These are phyloP conservation scores for Massariosphaeria phaeospora DNA, from an alignment of 495 filamentous ascomycete genomes.

Conservation along the genomic window DNA sequence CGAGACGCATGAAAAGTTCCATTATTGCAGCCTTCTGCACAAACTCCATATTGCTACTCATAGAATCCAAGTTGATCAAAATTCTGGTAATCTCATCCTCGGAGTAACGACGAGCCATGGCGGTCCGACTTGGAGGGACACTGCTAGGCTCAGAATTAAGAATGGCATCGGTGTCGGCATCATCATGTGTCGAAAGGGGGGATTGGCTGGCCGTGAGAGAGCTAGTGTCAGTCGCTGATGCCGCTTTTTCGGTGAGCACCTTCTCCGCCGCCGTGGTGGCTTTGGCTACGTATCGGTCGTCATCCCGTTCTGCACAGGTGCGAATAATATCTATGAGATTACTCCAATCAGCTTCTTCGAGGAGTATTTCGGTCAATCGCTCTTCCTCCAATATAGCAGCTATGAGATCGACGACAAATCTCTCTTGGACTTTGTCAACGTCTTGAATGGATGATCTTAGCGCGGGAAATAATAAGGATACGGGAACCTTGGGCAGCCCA, in stretches of 20 bases:
- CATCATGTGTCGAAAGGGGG: background rate
- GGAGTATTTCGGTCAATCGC: slow-evolving; percentile 13
- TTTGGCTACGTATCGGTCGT: background rate
- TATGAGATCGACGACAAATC: slow-evolving; percentile 23
- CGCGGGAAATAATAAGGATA: slow-evolving; percentile 27
- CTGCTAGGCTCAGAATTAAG: background rate
- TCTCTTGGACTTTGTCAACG: slow-evolving; percentile 13
- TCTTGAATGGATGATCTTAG: slow-evolving; percentile 17
- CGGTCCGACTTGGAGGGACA: background rate
- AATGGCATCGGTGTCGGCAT: background rate
- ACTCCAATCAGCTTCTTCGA: slow-evolving; percentile 32
- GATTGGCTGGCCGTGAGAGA: background rate
- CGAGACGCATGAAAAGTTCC: slow-evolving; percentile 61
- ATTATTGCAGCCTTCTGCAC: slow-evolving; percentile 60
- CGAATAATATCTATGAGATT: slow-evolving; percentile 26
- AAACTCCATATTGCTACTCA: slow-evolving; percentile 36
- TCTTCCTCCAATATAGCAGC: slow-evolving; percentile 16
- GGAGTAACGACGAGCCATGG: background rate
- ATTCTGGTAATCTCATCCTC: slow-evolving; percentile 13
- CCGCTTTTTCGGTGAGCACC: background rate
- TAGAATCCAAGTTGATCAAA: slow-evolving; percentile 33
- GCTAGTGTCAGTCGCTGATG: background rate
- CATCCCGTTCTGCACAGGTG: slow-evolving; percentile 24
- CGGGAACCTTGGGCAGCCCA: slow-evolving; percentile 29
- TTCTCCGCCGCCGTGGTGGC: background rate